A percentile compares a stretch with the other conserved stretches of the same genome.
Conservation (phyloP, 306 rosid genomes). For the Mimosa bimucronata region DNA sequence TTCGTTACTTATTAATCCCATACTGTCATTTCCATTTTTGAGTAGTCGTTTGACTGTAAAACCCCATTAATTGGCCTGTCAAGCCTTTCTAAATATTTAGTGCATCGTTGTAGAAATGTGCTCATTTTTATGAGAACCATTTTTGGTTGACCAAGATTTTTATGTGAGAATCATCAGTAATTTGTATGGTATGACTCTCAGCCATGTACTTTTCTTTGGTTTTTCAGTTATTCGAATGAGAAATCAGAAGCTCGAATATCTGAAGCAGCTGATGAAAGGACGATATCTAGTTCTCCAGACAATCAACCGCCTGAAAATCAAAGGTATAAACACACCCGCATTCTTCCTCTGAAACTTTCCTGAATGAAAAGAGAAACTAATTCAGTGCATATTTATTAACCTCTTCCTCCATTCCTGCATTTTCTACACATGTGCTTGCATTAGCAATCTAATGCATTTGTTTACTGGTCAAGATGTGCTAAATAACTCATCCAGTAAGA, state of each 20-base stretch:
- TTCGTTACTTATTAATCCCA: slow-evolving; percentile 18
- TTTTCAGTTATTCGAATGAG: slow-evolving; percentile 79
- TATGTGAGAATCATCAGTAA: slow-evolving; percentile 2
- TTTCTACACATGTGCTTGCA: not conserved
- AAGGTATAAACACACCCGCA: slow-evolving; percentile 45
- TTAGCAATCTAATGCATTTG: slow-evolving; percentile 14
- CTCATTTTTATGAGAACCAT: too few species aligned
- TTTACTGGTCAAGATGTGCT: slow-evolving; percentile 21
- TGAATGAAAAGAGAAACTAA: slow-evolving; percentile 29
- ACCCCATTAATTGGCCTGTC: too few species aligned
- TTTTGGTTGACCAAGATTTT: not conserved
- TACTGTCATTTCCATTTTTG: slow-evolving; percentile 16
- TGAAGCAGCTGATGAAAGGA: slow-evolving; percentile 50
- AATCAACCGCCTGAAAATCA: slow-evolving; percentile 35
- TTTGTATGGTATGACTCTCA: slow-evolving; percentile 21
- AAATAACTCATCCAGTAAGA: not conserved
- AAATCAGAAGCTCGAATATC: slow-evolving; percentile 62
- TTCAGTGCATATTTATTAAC: slow-evolving; percentile 22
- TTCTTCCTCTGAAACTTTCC: not conserved
- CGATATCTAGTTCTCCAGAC: slow-evolving; percentile 47
- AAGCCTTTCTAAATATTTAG: too few species aligned
- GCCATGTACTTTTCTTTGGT: slow-evolving; percentile 11
- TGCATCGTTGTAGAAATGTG: too few species aligned
- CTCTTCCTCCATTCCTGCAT: too few species aligned
- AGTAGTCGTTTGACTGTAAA: too few species aligned